Evolutionary conservation across 2,329 filamentous ascomycete genomes (phyloP).

Genomic region (Penicillium sp.): DNA sequence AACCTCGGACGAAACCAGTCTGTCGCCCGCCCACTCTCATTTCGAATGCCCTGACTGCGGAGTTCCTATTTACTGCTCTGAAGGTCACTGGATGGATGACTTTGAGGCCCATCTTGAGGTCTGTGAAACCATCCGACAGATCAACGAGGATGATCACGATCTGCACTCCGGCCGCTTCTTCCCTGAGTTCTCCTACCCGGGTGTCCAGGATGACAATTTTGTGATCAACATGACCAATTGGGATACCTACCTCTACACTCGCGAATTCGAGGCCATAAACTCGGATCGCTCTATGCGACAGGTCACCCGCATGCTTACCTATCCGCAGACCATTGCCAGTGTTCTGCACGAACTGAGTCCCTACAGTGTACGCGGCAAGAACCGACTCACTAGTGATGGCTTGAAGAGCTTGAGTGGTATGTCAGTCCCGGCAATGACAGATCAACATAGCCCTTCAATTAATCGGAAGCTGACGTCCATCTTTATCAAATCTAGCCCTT

Average conservation of each 20-base stretch:
- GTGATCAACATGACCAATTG: conserved; percentile 97
- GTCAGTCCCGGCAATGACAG: conserved; percentile 30
- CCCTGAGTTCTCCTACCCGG: conserved; percentile 88
- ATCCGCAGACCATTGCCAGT: conserved; percentile 87
- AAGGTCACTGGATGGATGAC: conserved; percentile 93
- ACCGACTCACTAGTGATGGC: conserved; percentile 79
- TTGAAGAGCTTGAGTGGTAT: conserved; percentile 89
- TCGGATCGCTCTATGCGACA: conserved; percentile 88
- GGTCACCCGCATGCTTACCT: conserved; percentile 87
- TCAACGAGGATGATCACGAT: conserved; percentile 98
- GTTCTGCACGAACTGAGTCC: conserved; percentile 92
- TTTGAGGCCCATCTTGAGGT: conserved; percentile 91
- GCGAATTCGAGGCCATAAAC: conserved; percentile 88
- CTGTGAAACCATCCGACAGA: conserved; percentile 84
- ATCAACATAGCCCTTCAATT: no score
- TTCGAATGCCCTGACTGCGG: conserved; percentile 98
- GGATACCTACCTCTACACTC: conserved; percentile 93
- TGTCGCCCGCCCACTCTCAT: conserved; percentile 75
- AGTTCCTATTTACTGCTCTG: conserved; percentile 86
- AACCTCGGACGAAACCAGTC: conserved; percentile 39
- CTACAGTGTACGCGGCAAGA: conserved; percentile 73
- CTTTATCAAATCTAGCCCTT: conserved; percentile 58
- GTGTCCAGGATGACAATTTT: conserved; percentile 84
- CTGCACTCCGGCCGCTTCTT: conserved; percentile 86
- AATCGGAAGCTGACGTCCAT: conserved; percentile 3